Evolutionary conservation across 331 rosid genomes (phyloP).

Genomic region (Pyracantha coccinea): DNA sequence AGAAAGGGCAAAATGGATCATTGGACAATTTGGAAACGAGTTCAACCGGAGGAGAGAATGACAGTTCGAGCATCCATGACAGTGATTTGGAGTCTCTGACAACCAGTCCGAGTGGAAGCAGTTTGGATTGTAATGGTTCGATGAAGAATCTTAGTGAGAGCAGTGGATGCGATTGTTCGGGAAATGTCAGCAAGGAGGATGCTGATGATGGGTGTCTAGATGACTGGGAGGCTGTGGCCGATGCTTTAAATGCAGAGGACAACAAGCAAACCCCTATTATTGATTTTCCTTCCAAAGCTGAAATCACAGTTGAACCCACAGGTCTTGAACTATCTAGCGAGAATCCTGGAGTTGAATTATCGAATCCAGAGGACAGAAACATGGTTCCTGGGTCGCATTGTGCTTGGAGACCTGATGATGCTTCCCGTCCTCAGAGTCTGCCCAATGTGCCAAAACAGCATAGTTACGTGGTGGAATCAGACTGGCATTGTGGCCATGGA

Average conservation of each 20-base stretch:
- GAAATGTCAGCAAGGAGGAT: constrained; percentile 30
- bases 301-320: not conserved
- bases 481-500: constrained; percentile 28
- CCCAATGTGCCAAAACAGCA: constrained; percentile 38
- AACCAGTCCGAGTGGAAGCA: constrained; percentile 16
- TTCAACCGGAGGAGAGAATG: constrained; percentile 24
- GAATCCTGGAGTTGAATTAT: constrained; percentile 11
- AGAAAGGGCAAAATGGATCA: constrained; percentile 22
- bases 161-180: constrained; percentile 22
- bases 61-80: constrained; percentile 16
- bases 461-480: constrained; percentile 23
- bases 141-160: constrained; percentile 19
- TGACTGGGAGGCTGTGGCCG: constrained; percentile 67
- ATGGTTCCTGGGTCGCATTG: constrained; percentile 11
- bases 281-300: constrained; percentile 12
- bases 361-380: constrained; percentile 11
- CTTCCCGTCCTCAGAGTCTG: constrained; percentile 44
- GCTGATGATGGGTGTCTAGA: constrained; percentile 44
- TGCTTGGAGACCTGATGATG: constrained; percentile 52
- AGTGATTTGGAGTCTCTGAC: constrained; percentile 21
- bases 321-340: not conserved
- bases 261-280: constrained; percentile 5
- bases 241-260: constrained; percentile 36
- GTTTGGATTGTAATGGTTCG: constrained; percentile 25
- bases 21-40: constrained; percentile 19